These are phyloP conservation scores for Penicillium pulvis DNA, from an alignment of 495 filamentous ascomycete genomes.

Conservation along the genomic window DNA sequence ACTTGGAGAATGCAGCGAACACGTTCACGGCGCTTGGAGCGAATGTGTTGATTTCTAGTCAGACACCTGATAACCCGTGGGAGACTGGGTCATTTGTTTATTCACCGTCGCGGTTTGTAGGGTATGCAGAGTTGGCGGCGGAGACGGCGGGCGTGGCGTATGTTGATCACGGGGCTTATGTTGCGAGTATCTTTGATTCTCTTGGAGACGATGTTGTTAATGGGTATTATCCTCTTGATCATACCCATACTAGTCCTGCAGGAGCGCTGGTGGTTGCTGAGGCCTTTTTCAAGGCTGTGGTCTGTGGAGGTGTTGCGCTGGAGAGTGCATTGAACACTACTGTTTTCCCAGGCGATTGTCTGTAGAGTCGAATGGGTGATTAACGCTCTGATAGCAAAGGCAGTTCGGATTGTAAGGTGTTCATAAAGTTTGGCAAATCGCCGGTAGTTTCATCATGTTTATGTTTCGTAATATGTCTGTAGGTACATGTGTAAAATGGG, in stretches of 20 bases:
- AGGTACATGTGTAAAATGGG: slow-evolving; percentile 3
- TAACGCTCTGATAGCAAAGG: neutral
- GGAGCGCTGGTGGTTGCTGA: slow-evolving; percentile 61
- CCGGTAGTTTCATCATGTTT: slow-evolving; percentile 1
- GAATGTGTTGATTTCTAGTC: slow-evolving; percentile 60
- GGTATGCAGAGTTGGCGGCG: slow-evolving; percentile 56
- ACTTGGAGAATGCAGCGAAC: slow-evolving; percentile 56
- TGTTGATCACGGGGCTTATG: slow-evolving; percentile 63
- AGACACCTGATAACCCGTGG: slow-evolving; percentile 67
- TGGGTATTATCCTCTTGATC: slow-evolving; percentile 60
- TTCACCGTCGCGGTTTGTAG: slow-evolving; percentile 54
- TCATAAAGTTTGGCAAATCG: neutral
- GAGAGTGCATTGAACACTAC: slow-evolving; percentile 35
- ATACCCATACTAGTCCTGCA: slow-evolving; percentile 63
- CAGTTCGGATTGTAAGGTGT: neutral
- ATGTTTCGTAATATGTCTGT: slow-evolving; percentile 7
- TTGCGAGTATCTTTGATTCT: slow-evolving; percentile 51
- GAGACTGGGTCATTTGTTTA: slow-evolving; percentile 53
- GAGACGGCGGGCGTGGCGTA: slow-evolving; percentile 48
- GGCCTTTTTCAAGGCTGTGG: slow-evolving; percentile 63
- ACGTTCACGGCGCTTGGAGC: slow-evolving; percentile 60
- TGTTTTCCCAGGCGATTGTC: slow-evolving; percentile 35
- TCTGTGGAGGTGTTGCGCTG: slow-evolving; percentile 41
- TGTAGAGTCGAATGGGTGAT: slow-evolving; percentile 8
- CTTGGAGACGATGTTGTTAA: slow-evolving; percentile 48